Percentiles rank a stretch among this genome's conserved stretches.
phyloP scores from a whole-genome alignment of 148 eudicot species.

The Spergularia bocconei region DNA sequence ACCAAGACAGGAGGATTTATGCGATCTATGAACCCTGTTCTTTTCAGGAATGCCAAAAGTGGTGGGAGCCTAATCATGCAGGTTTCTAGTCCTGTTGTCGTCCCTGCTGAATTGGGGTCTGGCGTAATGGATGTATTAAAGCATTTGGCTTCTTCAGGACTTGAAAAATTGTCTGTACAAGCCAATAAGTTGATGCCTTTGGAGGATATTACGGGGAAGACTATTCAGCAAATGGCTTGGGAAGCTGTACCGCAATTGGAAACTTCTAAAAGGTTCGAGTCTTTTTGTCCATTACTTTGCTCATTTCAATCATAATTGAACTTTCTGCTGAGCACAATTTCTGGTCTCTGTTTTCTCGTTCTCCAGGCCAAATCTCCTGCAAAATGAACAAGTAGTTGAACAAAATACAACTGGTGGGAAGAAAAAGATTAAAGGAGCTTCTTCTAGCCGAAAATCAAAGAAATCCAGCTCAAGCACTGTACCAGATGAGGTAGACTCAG shows the following conservation, averaged over 20 bases:
- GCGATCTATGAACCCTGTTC: slow-evolving; percentile 61
- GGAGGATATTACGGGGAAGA: slow-evolving; percentile 59
- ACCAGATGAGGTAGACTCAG: slow-evolving; percentile 43
- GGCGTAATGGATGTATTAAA: slow-evolving; percentile 47
- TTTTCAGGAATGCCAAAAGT: slow-evolving; percentile 48
- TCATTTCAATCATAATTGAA: slow-evolving; percentile 7
- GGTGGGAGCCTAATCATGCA: slow-evolving; percentile 71
- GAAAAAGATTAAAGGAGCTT: slow-evolving; percentile 34
- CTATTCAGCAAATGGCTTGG: slow-evolving; percentile 47
- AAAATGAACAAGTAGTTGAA: slow-evolving; percentile 34
- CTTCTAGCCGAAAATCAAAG: slow-evolving; percentile 34
- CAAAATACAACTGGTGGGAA: slow-evolving; percentile 30
- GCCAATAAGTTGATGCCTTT: slow-evolving; percentile 60
- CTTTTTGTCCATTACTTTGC: not conserved
- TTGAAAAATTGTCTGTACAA: slow-evolving; percentile 54
- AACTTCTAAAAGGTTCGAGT: slow-evolving; percentile 37
- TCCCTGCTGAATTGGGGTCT: slow-evolving; percentile 63
- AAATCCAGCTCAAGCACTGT: slow-evolving; percentile 35
- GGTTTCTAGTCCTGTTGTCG: slow-evolving; percentile 60
- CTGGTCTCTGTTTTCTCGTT: not conserved
- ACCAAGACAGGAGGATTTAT: slow-evolving; percentile 55
- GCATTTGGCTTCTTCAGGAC: slow-evolving; percentile 54
- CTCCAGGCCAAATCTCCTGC: slow-evolving; percentile 52
- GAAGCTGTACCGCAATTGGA: slow-evolving; percentile 37
- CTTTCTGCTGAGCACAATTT: slow-evolving; percentile 7